These are phyloP conservation scores for Candida sakaeoensis DNA, from an alignment of 805 yeast species.

Conservation along the genomic window DNA sequence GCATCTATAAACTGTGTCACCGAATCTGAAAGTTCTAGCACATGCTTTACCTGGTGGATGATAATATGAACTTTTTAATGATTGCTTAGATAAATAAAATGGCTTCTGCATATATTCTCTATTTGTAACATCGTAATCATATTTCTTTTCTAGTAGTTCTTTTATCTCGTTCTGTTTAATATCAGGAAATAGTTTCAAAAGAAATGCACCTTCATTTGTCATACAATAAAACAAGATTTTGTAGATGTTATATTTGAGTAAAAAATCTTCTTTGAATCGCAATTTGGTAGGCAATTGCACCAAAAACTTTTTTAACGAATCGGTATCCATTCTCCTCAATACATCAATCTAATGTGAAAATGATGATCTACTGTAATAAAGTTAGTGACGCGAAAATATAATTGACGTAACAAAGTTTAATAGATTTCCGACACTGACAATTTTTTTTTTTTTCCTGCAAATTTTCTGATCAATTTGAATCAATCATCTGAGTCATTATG, in stretches of 20 bases:
- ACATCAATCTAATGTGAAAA: too few species aligned
- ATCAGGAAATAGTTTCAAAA: slow-evolving; percentile 32
- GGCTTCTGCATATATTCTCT: slow-evolving; percentile 6
- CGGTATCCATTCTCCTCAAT: slow-evolving; percentile 17
- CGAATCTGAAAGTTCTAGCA: slow-evolving; percentile 56
- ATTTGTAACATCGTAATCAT: slow-evolving; percentile 7
- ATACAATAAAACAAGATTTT: slow-evolving; percentile 29
- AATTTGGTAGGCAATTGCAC: slow-evolving; percentile 22
- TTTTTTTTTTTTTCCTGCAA: background rate
- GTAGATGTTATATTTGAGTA: slow-evolving; percentile 19
- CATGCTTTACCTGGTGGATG: slow-evolving; percentile 65
- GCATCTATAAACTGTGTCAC: slow-evolving; percentile 71
- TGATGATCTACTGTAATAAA: background rate
- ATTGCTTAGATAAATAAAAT: slow-evolving; percentile 12
- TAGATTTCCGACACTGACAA: slow-evolving; percentile 1
- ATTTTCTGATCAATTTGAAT: background rate
- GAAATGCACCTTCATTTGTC: slow-evolving; percentile 35
- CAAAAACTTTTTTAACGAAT: slow-evolving; percentile 22
- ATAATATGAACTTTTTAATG: slow-evolving; percentile 14
- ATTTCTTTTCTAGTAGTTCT: slow-evolving; percentile 8
- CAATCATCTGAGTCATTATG: slow-evolving; percentile 12
- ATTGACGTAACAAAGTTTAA: background rate
- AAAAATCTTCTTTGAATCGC: slow-evolving; percentile 12
- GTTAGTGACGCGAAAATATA: background rate
- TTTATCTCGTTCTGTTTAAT: slow-evolving; percentile 16